These are phyloP conservation scores for Thelonectria discophora DNA, from an alignment of 2,329 filamentous ascomycete genomes.

Conservation along the genomic window DNA sequence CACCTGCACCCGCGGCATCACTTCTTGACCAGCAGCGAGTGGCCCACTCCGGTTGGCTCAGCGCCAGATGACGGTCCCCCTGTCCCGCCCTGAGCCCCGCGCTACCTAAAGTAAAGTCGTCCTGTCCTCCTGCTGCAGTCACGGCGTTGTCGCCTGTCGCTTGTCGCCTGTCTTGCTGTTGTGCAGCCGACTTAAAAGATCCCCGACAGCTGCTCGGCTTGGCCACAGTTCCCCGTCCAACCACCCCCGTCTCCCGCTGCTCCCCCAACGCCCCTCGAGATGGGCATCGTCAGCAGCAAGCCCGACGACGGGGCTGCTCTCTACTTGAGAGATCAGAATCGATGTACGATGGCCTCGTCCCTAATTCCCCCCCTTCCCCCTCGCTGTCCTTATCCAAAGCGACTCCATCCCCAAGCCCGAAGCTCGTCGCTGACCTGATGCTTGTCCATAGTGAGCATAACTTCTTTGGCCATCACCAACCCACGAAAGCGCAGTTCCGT, in stretches of 20 bases:
- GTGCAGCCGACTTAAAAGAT: conserved; percentile 42
- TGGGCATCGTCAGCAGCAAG: conserved; percentile 93
- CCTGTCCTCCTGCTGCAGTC: conserved; percentile 37
- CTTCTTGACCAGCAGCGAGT: conserved; percentile 35
- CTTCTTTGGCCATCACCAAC: conserved; percentile 83
- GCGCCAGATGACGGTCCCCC: conserved; percentile 44
- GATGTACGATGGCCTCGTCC: conserved; percentile 69
- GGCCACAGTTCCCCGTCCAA: conserved; percentile 31
- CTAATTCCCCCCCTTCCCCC: too few relatives aligned
- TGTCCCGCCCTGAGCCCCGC: conserved; percentile 44
- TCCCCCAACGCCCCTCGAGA: conserved; percentile 57
- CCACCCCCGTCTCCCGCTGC: conserved; percentile 29
- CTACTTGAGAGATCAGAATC: conserved; percentile 89
- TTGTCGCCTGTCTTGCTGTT: conserved; percentile 30
- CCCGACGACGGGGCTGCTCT: conserved; percentile 83
- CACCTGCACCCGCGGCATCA: not conserved
- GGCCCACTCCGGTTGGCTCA: conserved; percentile 44
- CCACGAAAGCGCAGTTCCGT: conserved; percentile 79
- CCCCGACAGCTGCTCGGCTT: conserved; percentile 40
- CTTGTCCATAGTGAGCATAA: conserved; percentile 76
- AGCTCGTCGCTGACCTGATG: conserved; percentile 28
- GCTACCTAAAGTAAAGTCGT: conserved; percentile 37
- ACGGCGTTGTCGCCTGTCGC: conserved; percentile 34
- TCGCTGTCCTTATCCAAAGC: conserved; percentile 20
- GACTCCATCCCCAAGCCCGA: not conserved